Evolutionary conservation across 2,329 filamentous ascomycete genomes (phyloP), one percentile per base, ranked within the genome.

Genomic region (Dothistroma septosporum): DNA sequence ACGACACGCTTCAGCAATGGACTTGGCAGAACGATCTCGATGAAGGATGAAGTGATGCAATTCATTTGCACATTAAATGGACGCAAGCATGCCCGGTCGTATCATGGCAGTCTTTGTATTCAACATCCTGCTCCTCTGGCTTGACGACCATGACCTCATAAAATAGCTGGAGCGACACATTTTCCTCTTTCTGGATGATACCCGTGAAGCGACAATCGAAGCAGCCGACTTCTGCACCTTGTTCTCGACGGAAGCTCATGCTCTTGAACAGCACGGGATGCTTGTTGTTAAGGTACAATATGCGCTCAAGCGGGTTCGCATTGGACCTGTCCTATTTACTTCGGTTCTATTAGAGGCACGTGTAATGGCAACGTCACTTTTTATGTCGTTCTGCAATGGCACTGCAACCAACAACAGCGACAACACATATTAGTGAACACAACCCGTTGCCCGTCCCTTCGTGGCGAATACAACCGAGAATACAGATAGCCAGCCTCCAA

Each of bases 281-380:
- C 76, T 80, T 79, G 4, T 75, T 78, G 28, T 74, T 71, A 10
- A 80, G 69, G 62, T 80, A 81, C 1, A 80, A 64, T 49, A 74
- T 71, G 1, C 77, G 72, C 69, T 81, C 78, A 31, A 74, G 71
- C 1, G 76, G 74, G 4, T 68, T 60, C 1, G 77, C 78, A 24
- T 67, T 71, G 0, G 73, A 75, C 78, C 77, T 80, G 60, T 80
- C 78, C 62, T 80, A 79, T 0, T 77, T 78, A 0, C 78, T 80
- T 28, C 77, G 75, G 41, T 80, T 80, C 16, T n/a, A n/a, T n/a
- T n/a, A n/a, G n/a, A n/a, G n/a, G n/a, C n/a, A n/a, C n/a, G n/a
- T n/a, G n/a, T n/a, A n/a, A n/a, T n/a, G n/a, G n/a, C n/a, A 16
- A 37, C 14, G 33, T 37, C 4, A 16, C 19, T 16, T 44, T 44